Percentiles rank a stretch among this genome's conserved stretches.
Evolutionary conservation across 768 basidiomycete species (phyloP).

Genomic region (Dictyophora rubrovolvata): DNA sequence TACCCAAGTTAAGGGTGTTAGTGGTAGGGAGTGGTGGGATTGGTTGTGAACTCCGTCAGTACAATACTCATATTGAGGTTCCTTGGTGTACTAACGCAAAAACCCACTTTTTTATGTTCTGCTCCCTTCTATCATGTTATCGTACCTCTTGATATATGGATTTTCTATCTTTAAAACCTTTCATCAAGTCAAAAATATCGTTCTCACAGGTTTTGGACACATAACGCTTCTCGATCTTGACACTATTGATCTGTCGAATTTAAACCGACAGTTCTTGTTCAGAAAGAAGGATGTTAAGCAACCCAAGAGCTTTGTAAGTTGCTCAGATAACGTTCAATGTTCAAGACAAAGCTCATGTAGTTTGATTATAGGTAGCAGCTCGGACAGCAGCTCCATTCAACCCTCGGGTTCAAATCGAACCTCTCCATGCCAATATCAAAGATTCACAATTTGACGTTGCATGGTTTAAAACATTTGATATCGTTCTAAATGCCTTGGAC

Average conservation of each 20-base stretch:
- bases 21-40: slow-evolving; percentile 96
- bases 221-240: slow-evolving; percentile 94
- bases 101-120: not conserved
- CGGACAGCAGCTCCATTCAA: slow-evolving; percentile 79
- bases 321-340: not conserved
- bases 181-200: slow-evolving; percentile 82
- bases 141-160: not conserved
- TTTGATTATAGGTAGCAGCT: slow-evolving; percentile 54
- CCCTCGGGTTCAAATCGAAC: slow-evolving; percentile 75
- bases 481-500: slow-evolving; percentile 93
- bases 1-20: slow-evolving; percentile 61
- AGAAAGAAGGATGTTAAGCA: slow-evolving; percentile 96
- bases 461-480: slow-evolving; percentile 86
- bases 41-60: slow-evolving; percentile 87
- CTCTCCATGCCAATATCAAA: slow-evolving; percentile 94
- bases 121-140: not conserved
- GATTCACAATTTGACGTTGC: slow-evolving; percentile 79
- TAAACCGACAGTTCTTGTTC: slow-evolving; percentile 96
- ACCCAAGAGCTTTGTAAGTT: slow-evolving; percentile 78
- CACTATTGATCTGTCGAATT: slow-evolving; percentile 95
- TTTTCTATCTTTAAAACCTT: not conserved
- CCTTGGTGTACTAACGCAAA: not conserved
- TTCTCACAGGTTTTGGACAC: slow-evolving; percentile 83
- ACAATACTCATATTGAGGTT: not conserved
- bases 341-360: not conserved